A percentile compares a stretch with the other conserved stretches of the same genome.
Conservation (phyloP, 2,329 filamentous ascomycete species). For the Trichoderma sp. region DNA sequence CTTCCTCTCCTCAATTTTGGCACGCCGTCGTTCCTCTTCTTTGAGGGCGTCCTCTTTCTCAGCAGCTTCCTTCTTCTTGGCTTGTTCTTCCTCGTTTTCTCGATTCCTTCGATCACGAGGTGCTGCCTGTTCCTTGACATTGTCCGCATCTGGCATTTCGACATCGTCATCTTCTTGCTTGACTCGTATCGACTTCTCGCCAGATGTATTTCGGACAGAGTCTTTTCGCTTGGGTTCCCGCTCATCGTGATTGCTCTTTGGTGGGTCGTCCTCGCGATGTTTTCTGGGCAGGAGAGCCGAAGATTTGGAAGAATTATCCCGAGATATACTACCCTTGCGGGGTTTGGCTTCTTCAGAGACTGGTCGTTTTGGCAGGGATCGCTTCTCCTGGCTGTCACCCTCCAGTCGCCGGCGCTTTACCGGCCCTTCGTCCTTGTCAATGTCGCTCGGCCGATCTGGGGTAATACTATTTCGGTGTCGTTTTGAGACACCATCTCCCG, state of each 20-base stretch:
- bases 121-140: conserved; percentile 32
- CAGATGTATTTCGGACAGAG: conserved; percentile 41
- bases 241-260: conserved; percentile 40
- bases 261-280: conserved; percentile 44
- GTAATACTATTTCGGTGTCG: conserved; percentile 61
- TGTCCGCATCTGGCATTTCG: conserved; percentile 55
- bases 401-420: conserved; percentile 61
- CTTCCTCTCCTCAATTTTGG: conserved; percentile 41
- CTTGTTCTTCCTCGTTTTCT: conserved; percentile 37
- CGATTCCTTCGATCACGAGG: conserved; percentile 39
- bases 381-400: conserved; percentile 52
- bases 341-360: conserved; percentile 49
- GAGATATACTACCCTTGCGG: conserved; percentile 44
- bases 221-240: conserved; percentile 45
- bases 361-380: conserved; percentile 39
- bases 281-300: conserved; percentile 38
- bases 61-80: conserved; percentile 35
- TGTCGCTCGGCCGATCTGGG: conserved; percentile 53
- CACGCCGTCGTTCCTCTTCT: conserved; percentile 35
- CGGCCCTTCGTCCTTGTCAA: conserved; percentile 57
- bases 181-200: conserved; percentile 55
- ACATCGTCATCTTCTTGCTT: conserved; percentile 59
- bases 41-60: conserved; percentile 39
- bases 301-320: conserved; percentile 41
- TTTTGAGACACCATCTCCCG: conserved; percentile 56